phyloP scores from a whole-genome alignment of 495 filamentous ascomycete genomes.

The Sordaria brevicollis region DNA sequence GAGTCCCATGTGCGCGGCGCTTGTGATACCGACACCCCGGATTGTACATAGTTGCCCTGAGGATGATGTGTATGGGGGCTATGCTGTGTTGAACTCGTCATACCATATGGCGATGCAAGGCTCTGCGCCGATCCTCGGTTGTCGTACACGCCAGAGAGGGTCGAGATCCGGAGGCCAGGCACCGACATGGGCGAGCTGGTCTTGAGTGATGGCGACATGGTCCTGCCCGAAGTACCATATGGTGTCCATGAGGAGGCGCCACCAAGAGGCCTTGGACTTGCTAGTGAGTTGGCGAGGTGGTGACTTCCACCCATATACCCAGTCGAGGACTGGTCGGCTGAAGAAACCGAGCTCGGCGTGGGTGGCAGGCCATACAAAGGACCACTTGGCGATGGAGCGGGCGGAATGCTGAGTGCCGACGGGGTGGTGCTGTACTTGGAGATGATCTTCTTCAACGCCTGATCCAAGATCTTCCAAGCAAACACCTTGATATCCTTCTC shows the following conservation, averaged over 20 bases:
- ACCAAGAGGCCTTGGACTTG: conserved; percentile 33
- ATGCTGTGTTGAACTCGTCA: conserved; percentile 21
- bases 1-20: conserved; percentile 22
- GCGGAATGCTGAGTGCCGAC: conserved; percentile 10
- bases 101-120: conserved; percentile 17
- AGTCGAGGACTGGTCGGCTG: conserved; percentile 5
- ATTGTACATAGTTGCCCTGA: conserved; percentile 15
- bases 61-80: conserved; percentile 19
- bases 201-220: conserved; percentile 32
- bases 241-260: conserved; percentile 24
- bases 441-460: conserved; percentile 92
- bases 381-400: neutral
- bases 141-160: conserved; percentile 21
- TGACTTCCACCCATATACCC: conserved; percentile 22
- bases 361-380: conserved; percentile 20
- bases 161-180: conserved; percentile 15
- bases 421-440: conserved; percentile 65
- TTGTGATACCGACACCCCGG: conserved; percentile 16
- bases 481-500: conserved; percentile 99
- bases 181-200: conserved; percentile 15
- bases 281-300: conserved; percentile 30
- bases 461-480: conserved; percentile 74
- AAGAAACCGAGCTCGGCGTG: conserved; percentile 22
- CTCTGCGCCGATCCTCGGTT: conserved; percentile 15
- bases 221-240: conserved; percentile 18